Conservation (phyloP, 1,139 yeast species). For the Hanseniaspora sp. region DNA sequence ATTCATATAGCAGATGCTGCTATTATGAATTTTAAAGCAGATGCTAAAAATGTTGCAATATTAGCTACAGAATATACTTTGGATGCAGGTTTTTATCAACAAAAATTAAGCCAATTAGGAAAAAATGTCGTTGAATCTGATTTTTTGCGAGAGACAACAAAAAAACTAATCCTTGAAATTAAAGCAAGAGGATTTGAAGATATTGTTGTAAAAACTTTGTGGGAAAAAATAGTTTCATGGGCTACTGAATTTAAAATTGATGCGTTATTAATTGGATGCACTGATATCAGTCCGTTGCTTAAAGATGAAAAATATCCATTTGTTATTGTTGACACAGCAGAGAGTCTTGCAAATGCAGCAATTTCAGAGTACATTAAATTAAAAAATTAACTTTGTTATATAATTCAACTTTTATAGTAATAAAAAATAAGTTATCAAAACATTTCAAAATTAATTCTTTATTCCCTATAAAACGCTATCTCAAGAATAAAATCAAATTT, state of each 20-base stretch:
- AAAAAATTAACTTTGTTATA: background rate
- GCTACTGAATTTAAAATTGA: background rate
- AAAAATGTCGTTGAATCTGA: too few species aligned
- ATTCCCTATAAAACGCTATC: too few species aligned
- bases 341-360: background rate
- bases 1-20: background rate
- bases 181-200: background rate
- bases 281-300: background rate
- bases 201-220: background rate
- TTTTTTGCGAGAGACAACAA: too few species aligned
- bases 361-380: background rate
- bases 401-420: background rate
- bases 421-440: background rate
- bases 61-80: background rate
- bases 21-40: too few species aligned
- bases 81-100: background rate
- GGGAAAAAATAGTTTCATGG: background rate
- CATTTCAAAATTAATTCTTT: too few species aligned
- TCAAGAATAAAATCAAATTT: too few species aligned
- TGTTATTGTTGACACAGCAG: background rate
- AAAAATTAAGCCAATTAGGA: too few species aligned
- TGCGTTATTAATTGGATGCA: background rate
- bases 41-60: background rate
- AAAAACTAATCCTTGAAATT: too few species aligned
- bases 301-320: too few species aligned